Conservation (phyloP, 352 stramenopile genomes). For the Globisporangium solare region DNA sequence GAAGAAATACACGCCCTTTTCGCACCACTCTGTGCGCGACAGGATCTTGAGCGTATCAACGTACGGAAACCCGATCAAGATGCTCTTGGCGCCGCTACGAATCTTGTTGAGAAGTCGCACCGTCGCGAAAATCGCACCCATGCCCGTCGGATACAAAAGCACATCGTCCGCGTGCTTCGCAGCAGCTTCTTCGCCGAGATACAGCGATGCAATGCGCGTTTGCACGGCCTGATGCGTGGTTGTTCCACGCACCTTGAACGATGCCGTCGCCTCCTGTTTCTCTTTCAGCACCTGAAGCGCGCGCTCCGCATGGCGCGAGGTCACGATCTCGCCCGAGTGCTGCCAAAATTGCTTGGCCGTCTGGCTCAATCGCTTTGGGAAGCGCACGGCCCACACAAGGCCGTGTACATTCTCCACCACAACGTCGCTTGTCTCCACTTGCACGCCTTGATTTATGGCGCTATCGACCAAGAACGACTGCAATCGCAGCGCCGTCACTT, state of each 20-base stretch:
- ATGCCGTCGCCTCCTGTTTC: conserved; percentile 2
- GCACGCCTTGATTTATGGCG: conserved; percentile 11
- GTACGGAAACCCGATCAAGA: conserved; percentile 93
- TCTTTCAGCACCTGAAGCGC: conserved; percentile 48
- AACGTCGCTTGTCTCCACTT: conserved; percentile 13
- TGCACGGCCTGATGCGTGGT: conserved; percentile 33
- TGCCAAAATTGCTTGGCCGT: conserved; percentile 90
- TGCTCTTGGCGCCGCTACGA: conserved; percentile 42
- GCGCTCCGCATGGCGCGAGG: conserved; percentile 73
- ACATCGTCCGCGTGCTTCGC: conserved; percentile 23
- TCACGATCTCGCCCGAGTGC: conserved; percentile 91
- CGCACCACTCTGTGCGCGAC: conserved; percentile 81
- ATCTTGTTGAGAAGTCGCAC: conserved; percentile 66
- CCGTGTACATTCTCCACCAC: conserved; percentile 39
- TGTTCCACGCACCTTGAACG: conserved; percentile 17
- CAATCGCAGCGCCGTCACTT: conserved; percentile 49
- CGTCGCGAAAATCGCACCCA: conserved; percentile 84
- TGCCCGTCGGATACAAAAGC: conserved; percentile 85
- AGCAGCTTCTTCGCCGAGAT: conserved; percentile 22
- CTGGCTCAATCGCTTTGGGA: conserved; percentile 36
- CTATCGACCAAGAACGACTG: conserved; percentile 60
- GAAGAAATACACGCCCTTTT: conserved; percentile 88
- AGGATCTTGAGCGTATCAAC: conserved; percentile 93
- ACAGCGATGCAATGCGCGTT: conserved; percentile 49
- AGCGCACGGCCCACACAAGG: conserved; percentile 66